phyloP scores from a whole-genome alignment of 176 grass and related monocot genomes.

The Paspalum vaginatum region DNA sequence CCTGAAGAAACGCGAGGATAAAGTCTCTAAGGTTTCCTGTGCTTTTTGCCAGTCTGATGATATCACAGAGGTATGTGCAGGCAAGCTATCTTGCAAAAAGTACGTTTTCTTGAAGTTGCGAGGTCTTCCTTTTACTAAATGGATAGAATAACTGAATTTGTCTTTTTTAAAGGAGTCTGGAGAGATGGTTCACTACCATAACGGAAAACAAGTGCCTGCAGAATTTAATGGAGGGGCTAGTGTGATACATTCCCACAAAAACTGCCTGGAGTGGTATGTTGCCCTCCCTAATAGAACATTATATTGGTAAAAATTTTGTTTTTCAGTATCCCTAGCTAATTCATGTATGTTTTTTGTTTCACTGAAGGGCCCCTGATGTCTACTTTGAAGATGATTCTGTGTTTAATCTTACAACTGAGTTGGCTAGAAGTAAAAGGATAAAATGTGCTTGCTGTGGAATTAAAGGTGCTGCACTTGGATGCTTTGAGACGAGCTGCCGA shows the following conservation, averaged over 20 bases:
- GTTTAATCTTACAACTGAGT: constrained; percentile 72
- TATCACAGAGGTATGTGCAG: constrained; percentile 68
- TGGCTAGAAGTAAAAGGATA: constrained; percentile 85
- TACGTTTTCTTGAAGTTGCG: background rate
- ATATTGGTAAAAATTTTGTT: background rate
- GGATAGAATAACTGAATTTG: background rate
- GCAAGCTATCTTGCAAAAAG: background rate
- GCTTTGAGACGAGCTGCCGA: constrained; percentile 75
- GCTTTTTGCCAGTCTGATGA: constrained; percentile 71
- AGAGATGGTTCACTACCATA: constrained; percentile 83
- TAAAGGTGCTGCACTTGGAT: constrained; percentile 96
- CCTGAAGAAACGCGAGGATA: constrained; percentile 63
- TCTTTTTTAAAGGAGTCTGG: constrained; percentile 66
- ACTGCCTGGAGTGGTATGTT: constrained; percentile 85
- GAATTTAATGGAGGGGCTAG: constrained; percentile 55
- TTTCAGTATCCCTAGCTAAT: constrained; percentile 27
- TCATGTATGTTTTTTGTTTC: constrained; percentile 14
- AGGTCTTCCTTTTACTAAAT: constrained; percentile 2
- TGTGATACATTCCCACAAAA: constrained; percentile 80
- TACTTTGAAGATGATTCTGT: constrained; percentile 81
- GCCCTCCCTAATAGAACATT: constrained; percentile 10
- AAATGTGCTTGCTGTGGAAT: constrained; percentile 91
- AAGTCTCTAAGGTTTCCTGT: constrained; percentile 59
- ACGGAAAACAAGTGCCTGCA: constrained; percentile 61
- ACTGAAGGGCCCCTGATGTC: constrained; percentile 84